Evolutionary conservation across 331 rosid species (phyloP).

Genomic region (Saraca asoca): DNA sequence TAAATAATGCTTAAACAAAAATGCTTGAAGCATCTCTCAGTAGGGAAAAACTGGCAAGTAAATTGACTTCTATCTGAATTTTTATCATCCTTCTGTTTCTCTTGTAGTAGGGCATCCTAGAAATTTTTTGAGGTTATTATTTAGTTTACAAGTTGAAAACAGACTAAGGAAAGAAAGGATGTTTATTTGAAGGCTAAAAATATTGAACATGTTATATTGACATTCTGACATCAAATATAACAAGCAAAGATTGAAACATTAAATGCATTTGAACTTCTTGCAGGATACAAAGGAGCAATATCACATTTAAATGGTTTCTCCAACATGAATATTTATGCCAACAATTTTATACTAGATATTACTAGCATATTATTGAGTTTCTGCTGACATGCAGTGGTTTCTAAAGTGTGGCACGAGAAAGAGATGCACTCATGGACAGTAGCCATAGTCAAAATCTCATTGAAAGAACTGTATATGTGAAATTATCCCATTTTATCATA

Average conservation of each 20-base stretch:
- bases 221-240: too few relatives aligned
- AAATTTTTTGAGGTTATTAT: too few relatives aligned
- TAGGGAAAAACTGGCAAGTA: background rate
- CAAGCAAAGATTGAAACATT: background rate
- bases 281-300: background rate
- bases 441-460: constrained; percentile 10
- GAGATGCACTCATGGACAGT: constrained; percentile 9
- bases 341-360: background rate
- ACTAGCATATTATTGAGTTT: background rate
- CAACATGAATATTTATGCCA: background rate
- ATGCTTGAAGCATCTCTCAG: background rate
- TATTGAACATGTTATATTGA: too few relatives aligned
- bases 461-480: background rate
- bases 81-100: background rate
- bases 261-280: background rate
- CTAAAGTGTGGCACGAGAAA: background rate
- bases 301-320: constrained; percentile 3
- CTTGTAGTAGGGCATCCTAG: background rate
- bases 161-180: background rate
- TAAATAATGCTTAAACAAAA: background rate
- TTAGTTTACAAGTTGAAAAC: background rate
- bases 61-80: background rate
- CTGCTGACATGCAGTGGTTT: background rate
- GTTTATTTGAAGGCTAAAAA: too few relatives aligned
- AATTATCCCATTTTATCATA: background rate